Evolutionary conservation across 2,329 filamentous ascomycete genomes (phyloP), one percentile per base, ranked within the genome.

Genomic region (Chaetomiaceae sp.): DNA sequence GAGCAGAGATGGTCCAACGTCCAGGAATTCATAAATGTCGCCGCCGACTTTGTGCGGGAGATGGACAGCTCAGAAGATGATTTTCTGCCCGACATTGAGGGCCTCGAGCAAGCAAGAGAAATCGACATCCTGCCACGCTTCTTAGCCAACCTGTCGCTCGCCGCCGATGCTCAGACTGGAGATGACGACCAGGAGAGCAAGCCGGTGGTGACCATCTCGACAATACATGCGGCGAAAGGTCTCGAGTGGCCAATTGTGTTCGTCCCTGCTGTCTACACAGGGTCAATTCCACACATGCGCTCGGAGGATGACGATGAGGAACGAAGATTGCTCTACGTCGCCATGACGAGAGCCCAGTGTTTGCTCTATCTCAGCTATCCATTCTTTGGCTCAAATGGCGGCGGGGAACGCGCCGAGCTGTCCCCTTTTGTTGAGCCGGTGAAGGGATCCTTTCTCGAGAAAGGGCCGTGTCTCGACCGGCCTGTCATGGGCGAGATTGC

Each of bases 241-340:
- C 75, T 99, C 1, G 92, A 99, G 66, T 99, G 93, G 93, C 92
- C 92, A 0, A 78, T 96, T 1, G 89, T 97, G 1, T 97, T 97
- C 66, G 83, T 97, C 14, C 91, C 93, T 5, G 88, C 87, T 1
- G 86, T 89, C 21, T 96, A 95, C 64, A 82, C 90, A 41, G 93
- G 92, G 1, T 92, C 86, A 2, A 95, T 97, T 53, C 92, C 92
- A 4, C 92, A 97, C 66, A 86, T 85, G 2, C 79, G 91, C 59
- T 81, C 90, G 1, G 91, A 96, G 40, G 89, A 97, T 63, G 75
- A 78, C 3, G 86, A 92, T 50, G 92, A 99, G 67, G 92, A 99
- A 66, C 78, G 93, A 53, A 78, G 92, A 23, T 70, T 99, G 40
- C 74, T 99, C 0, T 99, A 97, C 62, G 93, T 99, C 13, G 92